A percentile compares a stretch with the other conserved stretches of the same genome.
Conservation (phyloP, 23 red algal species). For the Gracilaria caudata region DNA sequence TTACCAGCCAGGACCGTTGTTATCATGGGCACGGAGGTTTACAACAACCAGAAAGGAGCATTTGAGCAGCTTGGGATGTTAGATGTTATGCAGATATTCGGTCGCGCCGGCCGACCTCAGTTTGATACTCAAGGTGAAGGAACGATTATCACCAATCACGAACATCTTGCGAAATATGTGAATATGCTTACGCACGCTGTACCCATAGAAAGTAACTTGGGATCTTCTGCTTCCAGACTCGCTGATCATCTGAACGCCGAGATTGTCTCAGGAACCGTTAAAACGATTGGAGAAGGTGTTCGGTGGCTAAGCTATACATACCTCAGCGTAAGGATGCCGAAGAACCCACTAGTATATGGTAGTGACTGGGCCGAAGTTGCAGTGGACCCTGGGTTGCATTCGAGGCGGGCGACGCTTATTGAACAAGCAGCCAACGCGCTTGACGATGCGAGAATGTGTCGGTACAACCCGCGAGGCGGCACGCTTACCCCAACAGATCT, state of each 20-base stretch:
- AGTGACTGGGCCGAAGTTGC: constrained; percentile 83
- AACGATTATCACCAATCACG: constrained; percentile 86
- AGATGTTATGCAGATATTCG: constrained; percentile 99
- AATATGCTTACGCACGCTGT: constrained; percentile 81
- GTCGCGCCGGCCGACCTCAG: constrained; percentile 94
- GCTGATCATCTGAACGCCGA: constrained; percentile 98
- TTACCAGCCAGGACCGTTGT: constrained; percentile 90
- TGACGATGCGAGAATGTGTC: constrained; percentile 82
- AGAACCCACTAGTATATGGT: constrained; percentile 92
- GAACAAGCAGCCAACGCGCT: constrained; percentile 76
- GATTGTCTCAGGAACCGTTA: constrained; percentile 88
- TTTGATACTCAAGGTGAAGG: constrained; percentile 92
- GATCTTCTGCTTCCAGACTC: constrained; percentile 71
- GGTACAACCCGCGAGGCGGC: constrained; percentile 64
- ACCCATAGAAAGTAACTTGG: constrained; percentile 95
- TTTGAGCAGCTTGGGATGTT: constrained; percentile 88
- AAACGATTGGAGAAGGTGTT: constrained; percentile 81
- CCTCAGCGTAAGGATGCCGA: constrained; percentile 84
- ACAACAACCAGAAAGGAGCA: constrained; percentile 82
- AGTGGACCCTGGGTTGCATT: constrained; percentile 66
- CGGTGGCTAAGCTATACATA: constrained; percentile 91
- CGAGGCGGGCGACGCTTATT: constrained; percentile 66
- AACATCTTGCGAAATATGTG: constrained; percentile 80
- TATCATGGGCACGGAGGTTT: constrained; percentile 96
- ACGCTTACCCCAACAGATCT: constrained; percentile 77